Evolutionary conservation across 495 filamentous ascomycete species (phyloP).

Genomic region (Glarea lozoyensis): DNA sequence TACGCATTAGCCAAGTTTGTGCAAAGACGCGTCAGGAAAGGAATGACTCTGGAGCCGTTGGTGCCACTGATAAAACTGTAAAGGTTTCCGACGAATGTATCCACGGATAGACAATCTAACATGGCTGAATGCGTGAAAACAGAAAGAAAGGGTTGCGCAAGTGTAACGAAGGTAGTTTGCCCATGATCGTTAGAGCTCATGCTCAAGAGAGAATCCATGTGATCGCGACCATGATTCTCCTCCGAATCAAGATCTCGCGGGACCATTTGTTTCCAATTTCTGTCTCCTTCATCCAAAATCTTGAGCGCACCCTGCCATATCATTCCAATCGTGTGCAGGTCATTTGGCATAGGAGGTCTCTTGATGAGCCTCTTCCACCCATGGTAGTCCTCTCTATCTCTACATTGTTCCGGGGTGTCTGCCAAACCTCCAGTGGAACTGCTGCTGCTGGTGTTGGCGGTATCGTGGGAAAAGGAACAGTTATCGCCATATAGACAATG

Average conservation of each 20-base stretch:
- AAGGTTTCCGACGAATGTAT: slow-evolving; percentile 12
- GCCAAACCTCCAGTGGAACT: neutral
- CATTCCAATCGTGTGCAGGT: slow-evolving; percentile 6
- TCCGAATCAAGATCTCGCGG: slow-evolving; percentile 11
- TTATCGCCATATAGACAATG: slow-evolving; percentile 6
- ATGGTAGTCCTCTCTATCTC: slow-evolving; percentile 8
- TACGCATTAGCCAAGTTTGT: slow-evolving; percentile 2
- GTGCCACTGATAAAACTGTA: slow-evolving; percentile 16
- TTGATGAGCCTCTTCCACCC: slow-evolving; percentile 11
- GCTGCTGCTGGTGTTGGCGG: slow-evolving; percentile 5
- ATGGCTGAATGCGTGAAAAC: slow-evolving; percentile 12
- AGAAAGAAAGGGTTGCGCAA: slow-evolving; percentile 12
- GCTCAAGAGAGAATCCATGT: slow-evolving; percentile 9
- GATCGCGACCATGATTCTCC: slow-evolving; percentile 9
- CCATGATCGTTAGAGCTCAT: slow-evolving; percentile 4
- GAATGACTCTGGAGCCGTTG: slow-evolving; percentile 13
- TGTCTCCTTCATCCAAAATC: slow-evolving; percentile 12
- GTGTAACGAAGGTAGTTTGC: slow-evolving; percentile 6
- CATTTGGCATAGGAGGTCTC: slow-evolving; percentile 6
- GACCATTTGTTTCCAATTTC: slow-evolving; percentile 14
- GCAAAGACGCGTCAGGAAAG: slow-evolving; percentile 8
- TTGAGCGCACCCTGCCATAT: slow-evolving; percentile 11
- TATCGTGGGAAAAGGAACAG: slow-evolving; percentile 9
- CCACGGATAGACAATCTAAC: slow-evolving; percentile 15
- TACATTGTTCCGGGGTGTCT: slow-evolving; percentile 9